Base-by-base conservation (phyloP, 2,329 filamentous ascomycete genomes). In the Hypoxylon sp. region DNA sequence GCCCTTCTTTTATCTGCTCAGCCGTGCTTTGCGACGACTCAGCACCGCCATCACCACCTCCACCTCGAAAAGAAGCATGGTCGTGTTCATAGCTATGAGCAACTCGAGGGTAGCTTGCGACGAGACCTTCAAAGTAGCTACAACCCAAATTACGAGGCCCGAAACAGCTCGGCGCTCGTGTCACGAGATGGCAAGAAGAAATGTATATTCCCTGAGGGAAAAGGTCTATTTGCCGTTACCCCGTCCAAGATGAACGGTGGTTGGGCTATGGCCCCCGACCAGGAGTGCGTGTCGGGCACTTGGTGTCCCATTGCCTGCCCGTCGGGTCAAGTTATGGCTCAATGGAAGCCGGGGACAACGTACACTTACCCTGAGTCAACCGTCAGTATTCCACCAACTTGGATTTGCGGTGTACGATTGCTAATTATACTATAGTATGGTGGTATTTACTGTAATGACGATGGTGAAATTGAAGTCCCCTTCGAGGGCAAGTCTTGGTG, bases 271-370 rank as follows among this genome's bases (percentile, higher is more conserved):
- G 91, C 89, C 71, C 91, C 91, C 3, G 88, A 94, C 75, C 85
- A 91, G 74, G 75, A 84, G 56, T 94, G 91, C 76, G 81, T 80
- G 61, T 84, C 87, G 4, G 90, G 87, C 61, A 85, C 76, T 68
- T 93, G 90, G 77, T 94, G 91, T 73, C 91, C 91, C 1, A 89
- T 91, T 75, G 91, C 91, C 55, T 94, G 91, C 75, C 89, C 89
- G 62, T 76, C 91, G 0, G 91, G 91, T 62, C 86, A 92, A 80
- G 86, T 94, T 26, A 91, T 91, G 82, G 86, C 88, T 65, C 91
- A 94, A 76, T 94, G 91, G 91, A 87, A 93, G 72, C 88, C 89
- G 0, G 77, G 82, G 60, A 91, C 91, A 3, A 87, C 82, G 5
- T 94, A 93, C 74, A 79, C 77, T 34, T 92, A 89, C 75, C 89